A percentile compares a stretch with the other conserved stretches of the same genome.
Evolutionary conservation across 257 asterid species (phyloP).

Genomic region (Echium plantagineum): DNA sequence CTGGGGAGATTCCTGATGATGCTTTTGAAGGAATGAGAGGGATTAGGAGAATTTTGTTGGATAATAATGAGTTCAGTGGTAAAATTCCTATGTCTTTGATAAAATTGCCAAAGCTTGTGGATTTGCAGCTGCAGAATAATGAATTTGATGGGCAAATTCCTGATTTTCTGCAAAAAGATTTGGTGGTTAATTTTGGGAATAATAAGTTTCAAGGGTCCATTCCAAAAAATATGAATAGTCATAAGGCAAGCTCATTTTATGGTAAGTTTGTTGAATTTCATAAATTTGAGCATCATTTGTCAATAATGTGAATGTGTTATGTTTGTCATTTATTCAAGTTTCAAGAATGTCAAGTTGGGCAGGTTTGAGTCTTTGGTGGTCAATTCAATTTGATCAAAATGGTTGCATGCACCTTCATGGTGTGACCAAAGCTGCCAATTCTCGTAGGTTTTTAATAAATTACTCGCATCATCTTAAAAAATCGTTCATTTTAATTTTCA

Average conservation of each 20-base stretch:
- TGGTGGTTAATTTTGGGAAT: conserved; percentile 30
- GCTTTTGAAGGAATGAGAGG: conserved; percentile 41
- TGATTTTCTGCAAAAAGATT: conserved; percentile 35
- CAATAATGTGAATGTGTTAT: no score
- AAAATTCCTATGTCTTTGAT: conserved; percentile 40
- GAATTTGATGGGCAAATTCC: conserved; percentile 40
- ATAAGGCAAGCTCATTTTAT: conserved; percentile 23
- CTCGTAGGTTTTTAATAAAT: no score
- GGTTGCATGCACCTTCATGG: no score
- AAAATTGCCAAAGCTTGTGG: conserved; percentile 34
- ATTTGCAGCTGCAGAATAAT: conserved; percentile 42
- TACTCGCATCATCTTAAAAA: no score
- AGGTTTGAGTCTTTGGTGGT: no score
- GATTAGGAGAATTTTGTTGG: conserved; percentile 35
- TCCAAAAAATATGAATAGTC: conserved; percentile 25
- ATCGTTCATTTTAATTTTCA: no score
- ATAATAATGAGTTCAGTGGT: conserved; percentile 31
- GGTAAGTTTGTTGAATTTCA: conserved; percentile 23
- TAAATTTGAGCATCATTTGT: neutral
- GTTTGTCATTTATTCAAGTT: neutral
- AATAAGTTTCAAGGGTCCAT: conserved; percentile 41
- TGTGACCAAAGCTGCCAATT: no score
- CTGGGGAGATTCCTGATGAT: conserved; percentile 38
- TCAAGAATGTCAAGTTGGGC: no score
- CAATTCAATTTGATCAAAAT: no score